Base-by-base conservation (phyloP, 192 early-diverging fungal species). In the Coemansia aciculifera region DNA sequence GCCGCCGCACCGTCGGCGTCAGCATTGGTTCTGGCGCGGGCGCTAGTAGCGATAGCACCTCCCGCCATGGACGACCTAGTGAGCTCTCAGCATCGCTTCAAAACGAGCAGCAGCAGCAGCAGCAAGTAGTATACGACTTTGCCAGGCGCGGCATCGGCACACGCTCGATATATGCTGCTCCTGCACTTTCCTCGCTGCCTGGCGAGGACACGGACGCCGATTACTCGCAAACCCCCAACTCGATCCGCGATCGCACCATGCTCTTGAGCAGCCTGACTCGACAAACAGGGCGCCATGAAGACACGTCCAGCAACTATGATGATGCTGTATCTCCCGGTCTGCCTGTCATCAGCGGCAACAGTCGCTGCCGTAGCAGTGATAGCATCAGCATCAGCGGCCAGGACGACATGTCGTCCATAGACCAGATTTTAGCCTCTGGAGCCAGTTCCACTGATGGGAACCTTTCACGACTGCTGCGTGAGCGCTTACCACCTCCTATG, bases 211-310 rank as follows among this genome's bases (percentile, higher is more conserved):
- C 67, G 2, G 27, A 46, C 21, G 62, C 74, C 43, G 43, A 77
- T 37, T 82, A 82, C 62, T 82, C 79, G 17, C 79, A 82, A 59
- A 82, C 79, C 2, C 68, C 74, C 39, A 75, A 68, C 51, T 82
- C 79, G 49, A 77, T 82, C 59, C 74, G 79, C 36, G 79, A 77
- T 39, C 79, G 71, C 62, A 82, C 79, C 13, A 70, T 82, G 79
- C 51, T 82, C 19, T 71, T 82, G 40, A 82, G 74, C 54, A 71
- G 44, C 61, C 44, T 79, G 36, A 71, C 59, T 3, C 69, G 74
- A 46, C 69, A 57, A n/a, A 37, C 59, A 8, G 64, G 69, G 12
- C 61, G 61, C 42, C 80, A 69, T 38, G 74, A 72, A 23, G 68
- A 72, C 52, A 61, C 44, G 2, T 60, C 71, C 4, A 46, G 79